Conservation (phyloP, 2,329 filamentous ascomycete species). For the Cercospora beticola region DNA sequence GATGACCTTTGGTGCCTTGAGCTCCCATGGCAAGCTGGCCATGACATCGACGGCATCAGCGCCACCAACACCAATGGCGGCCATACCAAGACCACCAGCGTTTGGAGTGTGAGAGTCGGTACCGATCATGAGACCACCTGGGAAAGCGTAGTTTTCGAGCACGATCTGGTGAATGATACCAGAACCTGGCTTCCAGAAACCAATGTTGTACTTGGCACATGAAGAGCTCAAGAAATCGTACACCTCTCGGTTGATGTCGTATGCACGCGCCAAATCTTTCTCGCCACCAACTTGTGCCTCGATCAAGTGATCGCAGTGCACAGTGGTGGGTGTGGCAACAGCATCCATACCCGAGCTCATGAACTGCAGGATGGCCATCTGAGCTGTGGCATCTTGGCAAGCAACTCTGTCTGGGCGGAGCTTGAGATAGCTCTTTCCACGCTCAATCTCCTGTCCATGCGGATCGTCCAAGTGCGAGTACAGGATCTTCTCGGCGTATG, state of each 20-base stretch:
- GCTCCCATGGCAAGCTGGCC: constrained; percentile 94
- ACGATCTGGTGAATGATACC: constrained; percentile 99
- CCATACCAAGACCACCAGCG: constrained; percentile 92
- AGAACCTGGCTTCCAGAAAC: constrained; percentile 98
- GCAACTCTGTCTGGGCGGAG: constrained; percentile 95
- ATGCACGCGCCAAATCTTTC: constrained; percentile 89
- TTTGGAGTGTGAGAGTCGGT: constrained; percentile 98
- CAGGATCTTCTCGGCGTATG: constrained; percentile 96
- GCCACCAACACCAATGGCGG: constrained; percentile 90
- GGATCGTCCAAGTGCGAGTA: constrained; percentile 99
- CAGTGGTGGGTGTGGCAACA: constrained; percentile 90
- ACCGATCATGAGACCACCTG: constrained; percentile 94
- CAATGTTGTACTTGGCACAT: constrained; percentile 99
- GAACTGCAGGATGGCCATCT: constrained; percentile 99
- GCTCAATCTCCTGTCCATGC: constrained; percentile 92
- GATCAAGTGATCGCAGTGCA: constrained; percentile 99
- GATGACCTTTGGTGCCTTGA: constrained; percentile 96
- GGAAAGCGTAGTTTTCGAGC: constrained; percentile 95
- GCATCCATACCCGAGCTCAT: constrained; percentile 97
- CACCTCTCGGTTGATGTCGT: constrained; percentile 89
- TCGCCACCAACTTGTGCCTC: constrained; percentile 90
- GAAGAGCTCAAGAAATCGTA: constrained; percentile 94
- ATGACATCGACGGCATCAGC: constrained; percentile 98
- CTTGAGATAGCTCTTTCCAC: constrained; percentile 92
- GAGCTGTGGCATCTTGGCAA: constrained; percentile 98